Evolutionary conservation across 2,329 filamentous ascomycete genomes (phyloP), one percentile per base, ranked within the genome.

Genomic region (Cladosporium sphaerospermum): DNA sequence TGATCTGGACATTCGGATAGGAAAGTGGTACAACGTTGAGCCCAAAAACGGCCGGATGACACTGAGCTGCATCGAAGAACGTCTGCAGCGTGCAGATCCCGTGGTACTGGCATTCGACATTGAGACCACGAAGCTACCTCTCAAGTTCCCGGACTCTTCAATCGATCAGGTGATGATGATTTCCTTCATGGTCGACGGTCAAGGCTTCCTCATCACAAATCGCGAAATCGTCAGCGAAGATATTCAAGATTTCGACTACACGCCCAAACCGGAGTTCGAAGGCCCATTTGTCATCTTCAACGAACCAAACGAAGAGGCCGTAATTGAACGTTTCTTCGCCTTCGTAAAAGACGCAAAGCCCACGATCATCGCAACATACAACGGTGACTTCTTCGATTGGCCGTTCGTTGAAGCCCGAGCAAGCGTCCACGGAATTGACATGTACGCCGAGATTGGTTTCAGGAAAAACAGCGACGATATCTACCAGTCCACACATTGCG

Each of bases 361-460:
- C 0, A 97, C 91, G 0, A 92, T 99, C 53, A 99, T 99, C 69
- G 92, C 95, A 34, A 99, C 93, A n/a, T 99, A 99, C 79, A 99
- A 99, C 89, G 93, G 93, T 75, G 93, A 99, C 75, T 99, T 99
- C 70, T 99, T 99, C 84, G 93, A 99, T 85, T 99, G 93, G 93
- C 92, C 93, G 0, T 99, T 95, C 67, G 90, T 99, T 19, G 93
- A 99, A 74, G 84, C 93, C 42, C 80, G 93, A 73, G 89, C 95
- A 28, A 95, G 90, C 66, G 81, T 96, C 59, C 86, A 95, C 62
- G 93, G 95, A 31, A 96, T 99, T 67, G 93, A 99, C 71, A 97
- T 99, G 93, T 99, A 99, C 72, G 88, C 86, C 58, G 95, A 99
- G 69, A 99, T 96, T 64, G 93, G 93, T 4, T 99, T 96, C 80